Evolutionary conservation across 257 asterid species (phyloP), one percentile per base, ranked within the genome.

Genomic region (Nicotiana obtusifolia): DNA sequence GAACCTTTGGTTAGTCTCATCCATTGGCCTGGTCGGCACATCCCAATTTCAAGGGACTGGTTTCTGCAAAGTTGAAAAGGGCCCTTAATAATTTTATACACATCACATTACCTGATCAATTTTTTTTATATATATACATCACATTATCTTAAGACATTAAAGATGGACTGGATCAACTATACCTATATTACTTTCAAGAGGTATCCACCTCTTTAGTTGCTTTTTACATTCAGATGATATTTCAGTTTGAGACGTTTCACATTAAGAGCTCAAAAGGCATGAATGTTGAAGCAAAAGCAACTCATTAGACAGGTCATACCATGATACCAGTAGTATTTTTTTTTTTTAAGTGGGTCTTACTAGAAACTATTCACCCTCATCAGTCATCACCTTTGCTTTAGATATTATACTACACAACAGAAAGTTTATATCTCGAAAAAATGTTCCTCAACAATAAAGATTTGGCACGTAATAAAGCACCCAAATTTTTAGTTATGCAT

Each of bases 11-110:
- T 83, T 80, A 95, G 89, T 85, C 89, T 89, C 90, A 89, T 92
- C 99, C 99, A 94, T 81, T 92, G 92, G 77, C 85, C 91, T 77
- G 86, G 89, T 80, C 87, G 85, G 84, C 98, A 95, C 97, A 92
- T 93, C 82, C 97, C 99, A 81, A 92, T 82, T 71, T 89, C 92
- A 82, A 91, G 84, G 84, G 98, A 88, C 76, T 77, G 76, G 87
- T 95, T 95, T 90, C 99, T 95, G 89, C 84, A 81, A 80, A 20
- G 81, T 56, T 61, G 60, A 53, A 30, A 84, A 57, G 54, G 53
- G 16, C 26, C 77, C 77, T 68, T n/a, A 10, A 82, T 52, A 81
- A 52, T 26, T 31, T 78, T 68, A 68, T 35, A 68, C 35, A 68
- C 52, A 35, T n/a, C 64, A 1, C 28, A 26, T 26, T 26, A 26